Evolutionary conservation across 2,329 filamentous ascomycete genomes (phyloP), one percentile per base, ranked within the genome.

Genomic region (Trichoderma atroviride): DNA sequence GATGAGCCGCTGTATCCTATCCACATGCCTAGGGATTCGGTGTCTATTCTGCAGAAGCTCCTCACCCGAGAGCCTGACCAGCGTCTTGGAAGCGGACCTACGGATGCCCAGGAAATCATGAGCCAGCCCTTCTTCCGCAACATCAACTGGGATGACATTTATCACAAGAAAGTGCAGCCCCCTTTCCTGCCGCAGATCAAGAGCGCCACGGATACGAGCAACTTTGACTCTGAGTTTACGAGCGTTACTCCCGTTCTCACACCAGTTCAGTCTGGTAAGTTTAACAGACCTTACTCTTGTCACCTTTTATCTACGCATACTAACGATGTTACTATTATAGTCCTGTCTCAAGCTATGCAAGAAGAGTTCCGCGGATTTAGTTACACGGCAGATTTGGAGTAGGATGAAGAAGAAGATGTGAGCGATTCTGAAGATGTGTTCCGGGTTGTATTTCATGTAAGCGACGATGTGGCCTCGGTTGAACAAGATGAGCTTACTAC

Each of bases 281-380:
- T 14, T 6, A 22, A 6, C 4, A 13, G 33, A 13, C 16, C 14
- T 22, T 9, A 3, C 22, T 5, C 31, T 29, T 50, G 7, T 57
- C 2, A 1, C 16, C 3, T 19, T 66, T 2, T 14, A 57, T 72
- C 1, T 33, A 22, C n/a, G 70, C 69, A 24, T 70, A 59, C 77
- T 82, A 73, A 79, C 69, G 27, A 4, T 11, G 10, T 6, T 5
- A 31, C 4, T 9, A 16, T 5, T 4, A 57, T 74, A 97, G 96
- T 99, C 56, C 87, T 99, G 72, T 97, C 95, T 33, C 96, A 98
- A 85, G 93, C 94, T 55, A 98, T 98, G 94, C 96, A 99, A 83
- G 96, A 99, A 84, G 94, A 99, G 80, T 99, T 99, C 91, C 90
- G 96, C 70, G 96, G 96, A 74, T 99, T 99, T 85, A 98, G 95